Percentiles rank a stretch among this genome's conserved stretches.
Evolutionary conservation across 2,329 filamentous ascomycete genomes (phyloP).

Genomic region (Pyricularia sp.): DNA sequence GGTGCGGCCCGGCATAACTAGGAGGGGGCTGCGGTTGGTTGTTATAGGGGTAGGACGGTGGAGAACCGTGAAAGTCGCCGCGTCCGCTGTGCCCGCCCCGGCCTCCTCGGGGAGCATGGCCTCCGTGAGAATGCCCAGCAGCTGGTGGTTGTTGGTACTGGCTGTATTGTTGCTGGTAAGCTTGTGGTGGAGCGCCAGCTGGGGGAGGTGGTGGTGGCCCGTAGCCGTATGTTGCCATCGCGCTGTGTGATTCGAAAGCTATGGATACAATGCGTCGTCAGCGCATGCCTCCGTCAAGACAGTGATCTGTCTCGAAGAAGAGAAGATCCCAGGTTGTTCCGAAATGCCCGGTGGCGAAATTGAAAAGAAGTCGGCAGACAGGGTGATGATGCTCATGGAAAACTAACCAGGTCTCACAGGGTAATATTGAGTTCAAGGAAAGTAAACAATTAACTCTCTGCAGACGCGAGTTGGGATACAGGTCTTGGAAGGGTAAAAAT

Average conservation of each 20-base stretch:
- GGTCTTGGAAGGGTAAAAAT: background rate
- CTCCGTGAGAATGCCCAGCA: slow-evolving; percentile 6
- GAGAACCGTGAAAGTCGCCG: slow-evolving; percentile 30
- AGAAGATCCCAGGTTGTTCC: background rate
- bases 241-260: background rate
- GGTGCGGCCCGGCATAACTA: slow-evolving; percentile 19
- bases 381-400: background rate
- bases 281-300: background rate
- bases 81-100: slow-evolving; percentile 29
- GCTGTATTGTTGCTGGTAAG: slow-evolving; percentile 24
- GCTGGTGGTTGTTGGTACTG: slow-evolving; percentile 23
- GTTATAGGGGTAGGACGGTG: slow-evolving; percentile 33
- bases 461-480: background rate
- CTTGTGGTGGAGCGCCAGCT: slow-evolving; percentile 19
- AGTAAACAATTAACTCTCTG: background rate
- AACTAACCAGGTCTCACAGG: background rate
- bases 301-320: background rate
- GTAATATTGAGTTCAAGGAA: background rate
- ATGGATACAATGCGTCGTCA: background rate
- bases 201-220: slow-evolving; percentile 42
- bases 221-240: slow-evolving; percentile 43
- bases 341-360: background rate
- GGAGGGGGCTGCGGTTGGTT: slow-evolving; percentile 20
- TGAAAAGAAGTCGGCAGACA: background rate
- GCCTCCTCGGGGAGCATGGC: slow-evolving; percentile 17